Conservation (phyloP, 768 basidiomycete genomes). For the Russula ochroleuca region DNA sequence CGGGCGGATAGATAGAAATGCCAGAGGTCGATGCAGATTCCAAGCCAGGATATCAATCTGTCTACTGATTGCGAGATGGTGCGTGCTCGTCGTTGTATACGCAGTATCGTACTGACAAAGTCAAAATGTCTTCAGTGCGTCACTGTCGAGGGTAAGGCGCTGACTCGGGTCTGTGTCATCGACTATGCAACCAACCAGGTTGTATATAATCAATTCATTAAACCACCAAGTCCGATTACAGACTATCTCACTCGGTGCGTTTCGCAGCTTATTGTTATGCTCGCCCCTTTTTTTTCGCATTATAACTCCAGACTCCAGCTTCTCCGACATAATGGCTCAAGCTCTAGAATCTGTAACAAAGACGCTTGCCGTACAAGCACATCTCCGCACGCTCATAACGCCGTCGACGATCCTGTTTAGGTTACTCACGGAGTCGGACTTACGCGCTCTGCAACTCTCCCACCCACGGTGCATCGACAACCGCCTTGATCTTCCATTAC, state of each 20-base stretch:
- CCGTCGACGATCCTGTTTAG: constrained; percentile 78
- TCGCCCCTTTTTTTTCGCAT: neutral
- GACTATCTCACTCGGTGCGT: constrained; percentile 85
- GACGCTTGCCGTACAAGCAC: constrained; percentile 69
- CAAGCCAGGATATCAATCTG: constrained; percentile 38
- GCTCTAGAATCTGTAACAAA: constrained; percentile 66
- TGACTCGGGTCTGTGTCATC: constrained; percentile 81
- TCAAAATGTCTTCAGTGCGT: constrained; percentile 55
- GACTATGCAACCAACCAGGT: constrained; percentile 69
- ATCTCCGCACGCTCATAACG: constrained; percentile 57
- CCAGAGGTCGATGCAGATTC: constrained; percentile 44
- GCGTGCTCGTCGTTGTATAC: constrained; percentile 27
- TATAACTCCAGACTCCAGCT: constrained; percentile 44
- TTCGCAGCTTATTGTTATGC: neutral
- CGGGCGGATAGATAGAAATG: constrained; percentile 78
- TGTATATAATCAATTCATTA: constrained; percentile 86
- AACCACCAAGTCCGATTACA: constrained; percentile 73
- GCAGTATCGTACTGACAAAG: neutral
- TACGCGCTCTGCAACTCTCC: constrained; percentile 79
- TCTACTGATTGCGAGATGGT: constrained; percentile 98
- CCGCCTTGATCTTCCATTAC: constrained; percentile 85
- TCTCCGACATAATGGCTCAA: constrained; percentile 88
- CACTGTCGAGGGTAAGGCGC: constrained; percentile 85
- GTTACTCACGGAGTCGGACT: constrained; percentile 93
- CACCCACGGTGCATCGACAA: constrained; percentile 92